Percentiles rank a stretch among this genome's conserved stretches.
Conservation (phyloP, 2,329 filamentous ascomycete species). For the Monosporascus sp. region DNA sequence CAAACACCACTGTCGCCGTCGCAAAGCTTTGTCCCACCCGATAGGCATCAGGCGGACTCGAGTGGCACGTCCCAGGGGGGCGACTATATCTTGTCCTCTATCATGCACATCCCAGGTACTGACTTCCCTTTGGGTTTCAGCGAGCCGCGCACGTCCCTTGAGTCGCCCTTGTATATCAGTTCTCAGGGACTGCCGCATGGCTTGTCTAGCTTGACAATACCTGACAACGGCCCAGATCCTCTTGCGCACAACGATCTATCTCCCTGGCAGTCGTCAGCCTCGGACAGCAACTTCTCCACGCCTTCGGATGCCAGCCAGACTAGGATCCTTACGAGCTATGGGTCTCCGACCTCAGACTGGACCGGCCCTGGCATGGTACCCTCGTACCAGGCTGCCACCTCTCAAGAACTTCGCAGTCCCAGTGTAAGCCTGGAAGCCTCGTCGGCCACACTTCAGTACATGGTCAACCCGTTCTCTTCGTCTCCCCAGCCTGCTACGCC, state of each 20-base stretch:
- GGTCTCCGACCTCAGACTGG: constrained; percentile 22
- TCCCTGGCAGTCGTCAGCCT: constrained; percentile 39
- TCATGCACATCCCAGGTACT: constrained; percentile 16
- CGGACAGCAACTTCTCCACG: constrained; percentile 44
- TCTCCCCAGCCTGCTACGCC: constrained; percentile 20
- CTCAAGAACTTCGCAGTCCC: constrained; percentile 15
- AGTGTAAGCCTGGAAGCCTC: constrained; percentile 21
- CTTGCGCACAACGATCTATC: constrained; percentile 30
- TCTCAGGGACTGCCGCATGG: constrained; percentile 18
- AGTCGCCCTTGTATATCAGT: constrained; percentile 19
- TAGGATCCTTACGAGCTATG: constrained; percentile 11
- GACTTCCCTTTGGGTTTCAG: constrained; percentile 17
- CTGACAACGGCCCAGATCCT: constrained; percentile 28
- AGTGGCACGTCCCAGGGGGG: constrained; percentile 4
- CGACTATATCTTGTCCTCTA: constrained; percentile 18
- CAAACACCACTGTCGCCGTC: constrained; percentile 22
- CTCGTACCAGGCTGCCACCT: constrained; percentile 8
- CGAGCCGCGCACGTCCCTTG: constrained; percentile 24
- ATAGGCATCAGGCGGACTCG: constrained; percentile 11
- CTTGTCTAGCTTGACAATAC: constrained; percentile 25
- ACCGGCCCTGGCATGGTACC: constrained; percentile 5
- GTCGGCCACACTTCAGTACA: constrained; percentile 22
- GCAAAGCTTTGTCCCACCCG: constrained; percentile 8
- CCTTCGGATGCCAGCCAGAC: constrained; percentile 32
- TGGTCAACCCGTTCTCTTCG: constrained; percentile 18